Percentiles rank a stretch among this genome's conserved stretches.
Evolutionary conservation across 345 rosid species (phyloP).

Genomic region (Gynandropsis gynandra): DNA sequence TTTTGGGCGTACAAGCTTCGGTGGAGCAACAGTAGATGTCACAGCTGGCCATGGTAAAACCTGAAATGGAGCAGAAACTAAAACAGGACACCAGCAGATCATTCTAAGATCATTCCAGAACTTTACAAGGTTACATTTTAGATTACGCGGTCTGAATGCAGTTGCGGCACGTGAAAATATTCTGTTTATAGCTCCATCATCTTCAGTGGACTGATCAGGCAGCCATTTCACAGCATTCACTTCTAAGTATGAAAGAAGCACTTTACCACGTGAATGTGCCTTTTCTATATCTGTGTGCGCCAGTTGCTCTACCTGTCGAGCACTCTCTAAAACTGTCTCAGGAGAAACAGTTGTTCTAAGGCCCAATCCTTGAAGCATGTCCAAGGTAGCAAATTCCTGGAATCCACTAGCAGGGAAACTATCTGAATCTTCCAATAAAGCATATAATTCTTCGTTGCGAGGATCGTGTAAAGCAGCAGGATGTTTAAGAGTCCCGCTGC

Average conservation of each 20-base stretch:
- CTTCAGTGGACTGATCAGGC: slow-evolving; percentile 53
- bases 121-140: slow-evolving; percentile 68
- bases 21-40: slow-evolving; percentile 84
- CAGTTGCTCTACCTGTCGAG: slow-evolving; percentile 60
- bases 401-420: slow-evolving; percentile 67
- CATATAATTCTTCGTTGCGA: slow-evolving; percentile 76
- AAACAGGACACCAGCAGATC: slow-evolving; percentile 96
- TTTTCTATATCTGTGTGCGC: slow-evolving; percentile 61
- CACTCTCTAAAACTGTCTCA: slow-evolving; percentile 75
- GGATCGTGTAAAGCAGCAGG: slow-evolving; percentile 78
- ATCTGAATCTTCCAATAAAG: slow-evolving; percentile 71
- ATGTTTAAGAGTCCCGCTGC: slow-evolving; percentile 47
- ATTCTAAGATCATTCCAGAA: slow-evolving; percentile 81
- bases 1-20: slow-evolving; percentile 77
- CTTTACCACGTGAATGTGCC: slow-evolving; percentile 70
- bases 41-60: slow-evolving; percentile 86
- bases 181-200: slow-evolving; percentile 59
- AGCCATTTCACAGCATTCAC: slow-evolving; percentile 87
- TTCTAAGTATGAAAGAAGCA: slow-evolving; percentile 82
- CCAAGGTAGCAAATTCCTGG: slow-evolving; percentile 58
- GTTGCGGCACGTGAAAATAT: slow-evolving; percentile 79
- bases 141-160: slow-evolving; percentile 70
- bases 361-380: slow-evolving; percentile 85
- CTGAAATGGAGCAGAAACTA: slow-evolving; percentile 74
- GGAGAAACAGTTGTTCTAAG: slow-evolving; percentile 72